Evolutionary conservation across 352 stramenopile species (phyloP), one percentile per base, ranked within the genome.

Genomic region (Phytophthora syringae): DNA sequence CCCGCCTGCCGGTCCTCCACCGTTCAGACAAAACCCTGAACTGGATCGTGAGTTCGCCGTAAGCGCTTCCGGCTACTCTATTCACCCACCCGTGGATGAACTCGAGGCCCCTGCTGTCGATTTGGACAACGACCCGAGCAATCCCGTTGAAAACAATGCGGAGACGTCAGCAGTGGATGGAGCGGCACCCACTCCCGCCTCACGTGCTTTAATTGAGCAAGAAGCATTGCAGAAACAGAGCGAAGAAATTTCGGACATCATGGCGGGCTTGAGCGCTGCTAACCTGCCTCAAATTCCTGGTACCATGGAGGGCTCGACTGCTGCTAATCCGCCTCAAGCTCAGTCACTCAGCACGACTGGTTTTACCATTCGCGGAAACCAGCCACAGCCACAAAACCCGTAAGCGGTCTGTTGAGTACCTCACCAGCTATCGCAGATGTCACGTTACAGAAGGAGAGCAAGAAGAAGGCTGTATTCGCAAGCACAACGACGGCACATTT

Each of bases 1-100:
- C 21, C 69, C 64, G n/a, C 59, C 60, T 60, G 53, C 39, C 58
- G 60, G 64, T 3, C 53, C 69, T 20, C 69, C 64, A 6, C 69
- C 64, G 27, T 71, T 74, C 45, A 36, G 60, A 45, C 69, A 77
- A 62, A 77, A 77, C 24, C 69, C 69, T 39, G 69, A 77, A 64
- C 49, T 71, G 25, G 64, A 67, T 36, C 64, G 60, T 10, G 56
- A 63, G 1, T 74, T 59, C 39, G 53, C 59, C 24, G 30, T 52
- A 16, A 39, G 5, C 24, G 64, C 57, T 34, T 66, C 63, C 7
- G 63, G 64, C 32, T 77, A 74, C 21, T 71, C 64, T 36, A 64
- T 77, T 52, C 54, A 65, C 15, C 64, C 64, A 22, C 40, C 47
- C 12, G 64, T 40, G 2, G 60, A 74, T 60, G 64, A 74, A 48